phyloP scores from a whole-genome alignment of 345 rosid species.

The Viola odorata region DNA sequence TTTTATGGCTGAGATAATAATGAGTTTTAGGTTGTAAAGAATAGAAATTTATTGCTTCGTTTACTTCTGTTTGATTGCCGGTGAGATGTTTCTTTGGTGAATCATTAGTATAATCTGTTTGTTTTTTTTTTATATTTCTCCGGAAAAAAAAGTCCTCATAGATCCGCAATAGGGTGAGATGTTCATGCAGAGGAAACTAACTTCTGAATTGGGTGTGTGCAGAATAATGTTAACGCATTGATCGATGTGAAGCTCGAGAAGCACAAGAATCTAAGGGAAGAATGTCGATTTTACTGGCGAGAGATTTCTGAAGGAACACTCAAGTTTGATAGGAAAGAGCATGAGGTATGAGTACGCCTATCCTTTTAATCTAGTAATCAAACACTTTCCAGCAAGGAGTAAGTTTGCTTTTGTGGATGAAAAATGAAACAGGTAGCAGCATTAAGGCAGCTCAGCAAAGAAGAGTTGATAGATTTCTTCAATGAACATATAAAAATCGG shows the following conservation, averaged over 20 bases:
- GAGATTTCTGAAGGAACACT: conserved; percentile 65
- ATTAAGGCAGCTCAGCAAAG: conserved; percentile 49
- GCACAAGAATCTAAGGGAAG: conserved; percentile 83
- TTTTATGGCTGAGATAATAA: no score
- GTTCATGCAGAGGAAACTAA: not conserved
- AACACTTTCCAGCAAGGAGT: no score
- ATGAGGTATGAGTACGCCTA: conserved; percentile 45
- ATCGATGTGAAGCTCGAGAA: conserved; percentile 92
- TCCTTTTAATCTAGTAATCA: no score
- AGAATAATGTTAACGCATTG: conserved; percentile 77
- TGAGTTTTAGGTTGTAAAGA: no score
- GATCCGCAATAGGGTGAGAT: no score
- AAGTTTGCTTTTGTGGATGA: not conserved
- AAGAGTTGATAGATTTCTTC: conserved; percentile 73
- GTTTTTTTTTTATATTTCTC: no score
- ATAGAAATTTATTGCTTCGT: no score
- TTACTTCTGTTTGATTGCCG: no score
- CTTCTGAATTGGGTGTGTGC: conserved; percentile 21
- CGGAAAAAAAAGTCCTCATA: no score
- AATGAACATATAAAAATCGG: conserved; percentile 62
- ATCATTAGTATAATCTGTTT: no score
- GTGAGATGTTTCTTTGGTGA: no score
- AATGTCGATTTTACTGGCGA: conserved; percentile 65
- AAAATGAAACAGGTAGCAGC: conserved; percentile 51
- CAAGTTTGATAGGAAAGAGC: conserved; percentile 68